phyloP scores from a whole-genome alignment of 331 rosid genomes.

The Erythrophleum ivorense region DNA sequence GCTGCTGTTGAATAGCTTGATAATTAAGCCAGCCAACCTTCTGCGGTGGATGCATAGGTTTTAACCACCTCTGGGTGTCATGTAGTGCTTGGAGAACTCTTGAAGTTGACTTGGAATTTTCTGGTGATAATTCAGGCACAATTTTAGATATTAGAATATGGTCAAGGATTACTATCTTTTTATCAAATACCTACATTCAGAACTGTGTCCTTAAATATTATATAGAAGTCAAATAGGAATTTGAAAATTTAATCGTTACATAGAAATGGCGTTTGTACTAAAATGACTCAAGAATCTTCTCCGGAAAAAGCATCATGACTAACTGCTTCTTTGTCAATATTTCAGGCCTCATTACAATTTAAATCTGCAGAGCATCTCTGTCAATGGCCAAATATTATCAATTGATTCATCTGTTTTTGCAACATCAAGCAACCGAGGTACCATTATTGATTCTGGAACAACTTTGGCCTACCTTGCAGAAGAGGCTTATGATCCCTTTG shows the following conservation, averaged over 20 bases:
- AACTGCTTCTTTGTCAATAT: constrained; percentile 43
- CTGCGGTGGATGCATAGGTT: neutral
- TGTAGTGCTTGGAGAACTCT: neutral
- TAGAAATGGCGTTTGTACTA: neutral
- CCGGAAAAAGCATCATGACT: constrained; percentile 39
- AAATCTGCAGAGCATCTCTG: constrained; percentile 92
- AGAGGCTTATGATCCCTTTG: constrained; percentile 81
- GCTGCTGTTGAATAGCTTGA: neutral
- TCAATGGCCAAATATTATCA: constrained; percentile 67
- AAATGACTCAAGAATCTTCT: constrained; percentile 25
- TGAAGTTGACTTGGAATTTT: neutral
- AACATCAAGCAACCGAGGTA: constrained; percentile 84
- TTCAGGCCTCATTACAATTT: constrained; percentile 97
- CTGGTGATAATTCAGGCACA: neutral
- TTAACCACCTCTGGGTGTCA: neutral
- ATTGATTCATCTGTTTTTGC: constrained; percentile 75
- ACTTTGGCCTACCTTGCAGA: constrained; percentile 98
- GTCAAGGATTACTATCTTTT: neutral
- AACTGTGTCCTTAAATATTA: constrained; percentile 11
- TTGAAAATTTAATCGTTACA: neutral
- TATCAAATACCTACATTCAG: neutral
- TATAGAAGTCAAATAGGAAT: constrained; percentile 7
- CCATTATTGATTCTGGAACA: constrained; percentile 96
- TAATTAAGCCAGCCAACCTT: neutral
- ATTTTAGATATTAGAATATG: neutral